A percentile compares a stretch with the other conserved stretches of the same genome.
phyloP scores from a whole-genome alignment of 2,329 filamentous ascomycete species.

The Verticillium tricorpus region DNA sequence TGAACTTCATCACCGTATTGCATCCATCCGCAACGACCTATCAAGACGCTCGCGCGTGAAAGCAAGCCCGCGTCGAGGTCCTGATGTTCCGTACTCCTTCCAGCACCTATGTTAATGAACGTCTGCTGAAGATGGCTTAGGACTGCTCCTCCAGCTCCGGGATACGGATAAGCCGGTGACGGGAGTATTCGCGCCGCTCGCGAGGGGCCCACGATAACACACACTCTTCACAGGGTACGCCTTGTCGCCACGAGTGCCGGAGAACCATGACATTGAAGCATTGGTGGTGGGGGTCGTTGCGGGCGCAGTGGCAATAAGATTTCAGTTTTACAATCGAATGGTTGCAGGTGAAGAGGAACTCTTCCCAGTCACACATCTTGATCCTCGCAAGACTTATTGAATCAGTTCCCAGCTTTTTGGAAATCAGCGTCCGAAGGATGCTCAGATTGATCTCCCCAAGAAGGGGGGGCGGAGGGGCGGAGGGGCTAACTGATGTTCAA shows the following conservation, averaged over 20 bases:
- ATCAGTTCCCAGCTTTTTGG: background rate
- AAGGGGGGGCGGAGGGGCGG: too few relatives aligned
- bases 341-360: constrained; percentile 61
- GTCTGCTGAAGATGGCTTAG: background rate
- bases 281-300: constrained; percentile 65
- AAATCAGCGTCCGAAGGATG: background rate
- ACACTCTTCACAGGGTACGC: constrained; percentile 48
- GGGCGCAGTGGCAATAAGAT: constrained; percentile 69
- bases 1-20: too few relatives aligned
- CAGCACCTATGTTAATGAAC: background rate
- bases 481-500: too few relatives aligned
- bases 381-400: background rate
- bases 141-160: background rate
- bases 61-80: too few relatives aligned
- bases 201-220: constrained; percentile 4
- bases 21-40: too few relatives aligned
- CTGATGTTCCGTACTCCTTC: too few relatives aligned
- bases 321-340: constrained; percentile 57
- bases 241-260: constrained; percentile 54
- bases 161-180: background rate
- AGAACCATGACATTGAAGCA: constrained; percentile 66
- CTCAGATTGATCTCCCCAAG: too few relatives aligned
- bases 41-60: too few relatives aligned
- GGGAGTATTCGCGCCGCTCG: background rate
- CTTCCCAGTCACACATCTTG: constrained; percentile 68